Evolutionary conservation across 768 basidiomycete species (phyloP).

Genomic region (Panellus pusillus): DNA sequence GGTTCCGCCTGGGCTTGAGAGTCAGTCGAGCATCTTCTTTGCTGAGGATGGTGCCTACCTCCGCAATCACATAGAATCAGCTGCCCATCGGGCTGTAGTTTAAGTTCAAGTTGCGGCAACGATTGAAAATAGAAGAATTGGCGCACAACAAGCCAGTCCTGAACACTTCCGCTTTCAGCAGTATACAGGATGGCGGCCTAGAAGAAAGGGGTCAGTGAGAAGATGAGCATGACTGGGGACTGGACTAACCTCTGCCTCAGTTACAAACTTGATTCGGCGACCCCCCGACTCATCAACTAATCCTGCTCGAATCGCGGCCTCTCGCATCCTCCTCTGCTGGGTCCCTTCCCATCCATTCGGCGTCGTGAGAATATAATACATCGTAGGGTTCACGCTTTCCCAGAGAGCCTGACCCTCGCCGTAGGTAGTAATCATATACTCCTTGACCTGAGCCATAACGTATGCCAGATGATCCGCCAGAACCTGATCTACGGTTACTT

Average conservation of each 20-base stretch:
- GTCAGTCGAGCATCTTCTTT: neutral
- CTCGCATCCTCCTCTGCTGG: constrained; percentile 25
- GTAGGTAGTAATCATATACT: constrained; percentile 15
- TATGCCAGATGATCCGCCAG: constrained; percentile 28
- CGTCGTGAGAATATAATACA: constrained; percentile 26
- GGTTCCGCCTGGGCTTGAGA: constrained; percentile 16
- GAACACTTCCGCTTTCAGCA: neutral
- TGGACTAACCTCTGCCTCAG: constrained; percentile 12
- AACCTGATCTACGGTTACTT: constrained; percentile 21
- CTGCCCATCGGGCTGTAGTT: constrained; percentile 18
- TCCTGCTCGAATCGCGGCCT: constrained; percentile 25
- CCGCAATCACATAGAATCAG: constrained; percentile 34
- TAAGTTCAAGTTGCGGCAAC: too few relatives aligned
- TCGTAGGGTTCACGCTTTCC: constrained; percentile 11
- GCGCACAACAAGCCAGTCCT: constrained; percentile 6
- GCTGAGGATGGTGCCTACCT: constrained; percentile 18
- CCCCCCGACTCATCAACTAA: constrained; percentile 15
- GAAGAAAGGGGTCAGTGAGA: neutral
- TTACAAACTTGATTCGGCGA: constrained; percentile 24
- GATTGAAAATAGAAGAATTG: too few relatives aligned
- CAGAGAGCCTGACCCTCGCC: constrained; percentile 11
- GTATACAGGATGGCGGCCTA: constrained; percentile 10
- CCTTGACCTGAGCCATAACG: constrained; percentile 21
- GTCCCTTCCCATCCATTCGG: constrained; percentile 26
- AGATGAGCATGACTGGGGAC: neutral